These are phyloP conservation scores for Xylaria multiplex DNA, from an alignment of 2,329 filamentous ascomycete species.

Conservation along the genomic window DNA sequence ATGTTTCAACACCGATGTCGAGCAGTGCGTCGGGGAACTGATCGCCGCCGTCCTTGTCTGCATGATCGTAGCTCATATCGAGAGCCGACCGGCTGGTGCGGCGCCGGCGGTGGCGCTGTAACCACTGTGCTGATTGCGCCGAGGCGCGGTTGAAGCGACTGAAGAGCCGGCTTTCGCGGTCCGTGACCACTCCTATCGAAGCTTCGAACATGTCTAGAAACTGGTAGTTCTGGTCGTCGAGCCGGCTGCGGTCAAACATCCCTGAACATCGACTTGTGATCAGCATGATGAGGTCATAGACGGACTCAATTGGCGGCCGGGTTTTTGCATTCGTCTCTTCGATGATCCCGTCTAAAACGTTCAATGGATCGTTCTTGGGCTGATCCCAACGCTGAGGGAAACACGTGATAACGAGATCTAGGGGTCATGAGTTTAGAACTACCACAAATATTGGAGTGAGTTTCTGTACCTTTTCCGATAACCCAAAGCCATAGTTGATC, in stretches of 20 bases:
- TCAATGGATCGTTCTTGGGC: conserved; percentile 69
- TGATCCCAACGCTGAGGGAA: conserved; percentile 69
- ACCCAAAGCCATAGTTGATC: conserved; percentile 76
- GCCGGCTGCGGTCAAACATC: conserved; percentile 67
- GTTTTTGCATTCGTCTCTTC: conserved; percentile 74
- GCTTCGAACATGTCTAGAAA: conserved; percentile 75
- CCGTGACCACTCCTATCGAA: conserved; percentile 65
- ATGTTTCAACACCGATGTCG: conserved; percentile 69
- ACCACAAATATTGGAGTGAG: neutral
- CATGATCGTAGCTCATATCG: conserved; percentile 21
- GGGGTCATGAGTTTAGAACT: conserved; percentile 18
- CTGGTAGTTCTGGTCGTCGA: conserved; percentile 68
- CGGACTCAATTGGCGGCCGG: conserved; percentile 65
- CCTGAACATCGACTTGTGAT: conserved; percentile 70
- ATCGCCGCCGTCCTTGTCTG: conserved; percentile 44
- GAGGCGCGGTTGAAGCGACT: conserved; percentile 68
- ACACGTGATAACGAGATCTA: conserved; percentile 68
- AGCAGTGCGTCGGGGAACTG: conserved; percentile 65
- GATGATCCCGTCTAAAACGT: conserved; percentile 70
- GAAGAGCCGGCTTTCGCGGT: conserved; percentile 68
- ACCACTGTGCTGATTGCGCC: conserved; percentile 63
- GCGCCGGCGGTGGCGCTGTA: conserved; percentile 52
- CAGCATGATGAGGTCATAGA: conserved; percentile 70
- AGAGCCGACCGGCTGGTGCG: conserved; percentile 36
- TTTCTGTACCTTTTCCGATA: conserved; percentile 54